A percentile compares a stretch with the other conserved stretches of the same genome.
phyloP scores from a whole-genome alignment of 495 filamentous ascomycete species.

The Xylaria sp. region DNA sequence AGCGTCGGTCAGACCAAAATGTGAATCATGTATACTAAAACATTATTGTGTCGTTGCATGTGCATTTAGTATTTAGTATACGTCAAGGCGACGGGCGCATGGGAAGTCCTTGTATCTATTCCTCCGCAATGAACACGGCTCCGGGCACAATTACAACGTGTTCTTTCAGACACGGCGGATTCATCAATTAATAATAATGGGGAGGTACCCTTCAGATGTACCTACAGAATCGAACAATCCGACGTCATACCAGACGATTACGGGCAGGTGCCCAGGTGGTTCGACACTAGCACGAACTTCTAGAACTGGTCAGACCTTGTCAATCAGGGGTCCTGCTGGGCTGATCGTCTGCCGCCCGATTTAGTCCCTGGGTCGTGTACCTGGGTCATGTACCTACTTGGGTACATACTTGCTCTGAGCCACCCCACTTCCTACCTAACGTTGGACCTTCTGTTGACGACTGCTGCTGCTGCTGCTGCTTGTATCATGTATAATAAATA shows the following conservation, averaged over 20 bases:
- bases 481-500: no score
- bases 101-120: constrained; percentile 2
- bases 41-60: not conserved
- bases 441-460: no score
- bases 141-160: constrained; percentile 23
- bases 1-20: not conserved
- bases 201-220: not conserved
- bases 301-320: not conserved
- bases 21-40: constrained; percentile 1
- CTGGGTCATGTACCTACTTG: no score
- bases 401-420: no score
- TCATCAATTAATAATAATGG: constrained; percentile 27
- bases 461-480: no score
- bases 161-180: constrained; percentile 18
- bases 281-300: constrained; percentile 22
- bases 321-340: constrained; percentile 14
- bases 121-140: not conserved
- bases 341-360: constrained; percentile 1
- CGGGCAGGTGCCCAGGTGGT: constrained; percentile 19
- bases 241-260: constrained; percentile 30
- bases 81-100: not conserved
- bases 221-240: constrained; percentile 22
- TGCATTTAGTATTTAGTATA: no score
- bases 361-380: not conserved
- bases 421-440: not conserved